These are phyloP conservation scores for Botrytis tulipae DNA, from an alignment of 2,329 filamentous ascomycete species.

Conservation along the genomic window DNA sequence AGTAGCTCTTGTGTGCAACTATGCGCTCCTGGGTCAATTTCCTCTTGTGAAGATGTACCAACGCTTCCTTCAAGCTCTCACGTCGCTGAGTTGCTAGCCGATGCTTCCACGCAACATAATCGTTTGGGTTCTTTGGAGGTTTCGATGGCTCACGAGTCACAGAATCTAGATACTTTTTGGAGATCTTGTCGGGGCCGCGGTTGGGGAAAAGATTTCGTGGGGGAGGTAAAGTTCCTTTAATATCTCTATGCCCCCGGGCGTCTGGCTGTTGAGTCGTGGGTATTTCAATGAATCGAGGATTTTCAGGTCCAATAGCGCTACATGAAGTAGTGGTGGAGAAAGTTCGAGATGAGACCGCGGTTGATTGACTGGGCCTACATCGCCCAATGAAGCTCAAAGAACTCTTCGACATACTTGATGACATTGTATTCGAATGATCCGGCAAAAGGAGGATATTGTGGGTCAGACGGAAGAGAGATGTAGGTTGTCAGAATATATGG, in stretches of 20 bases:
- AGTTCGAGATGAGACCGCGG: conserved; percentile 38
- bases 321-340: conserved; percentile 48
- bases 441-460: neutral
- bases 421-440: conserved; percentile 27
- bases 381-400: conserved; percentile 37
- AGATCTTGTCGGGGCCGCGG: conserved; percentile 59
- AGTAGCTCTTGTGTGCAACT: conserved; percentile 43
- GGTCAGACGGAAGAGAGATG: neutral
- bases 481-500: neutral
- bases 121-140: conserved; percentile 30
- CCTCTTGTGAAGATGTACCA: conserved; percentile 67
- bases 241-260: conserved; percentile 42
- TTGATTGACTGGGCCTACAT: conserved; percentile 30
- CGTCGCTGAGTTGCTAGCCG: conserved; percentile 71
- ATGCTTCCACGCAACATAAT: conserved; percentile 60
- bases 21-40: conserved; percentile 49
- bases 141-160: conserved; percentile 55
- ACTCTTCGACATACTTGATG: conserved; percentile 32
- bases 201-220: conserved; percentile 75
- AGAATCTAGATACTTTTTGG: conserved; percentile 57
- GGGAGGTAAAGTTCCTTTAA: conserved; percentile 79
- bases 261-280: conserved; percentile 68
- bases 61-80: conserved; percentile 67
- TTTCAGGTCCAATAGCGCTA: conserved; percentile 70
- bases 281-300: conserved; percentile 81